A percentile compares a stretch with the other conserved stretches of the same genome.
These are phyloP conservation scores for Aspergillus affinis DNA, from an alignment of 495 filamentous ascomycete genomes.

Conservation along the genomic window DNA sequence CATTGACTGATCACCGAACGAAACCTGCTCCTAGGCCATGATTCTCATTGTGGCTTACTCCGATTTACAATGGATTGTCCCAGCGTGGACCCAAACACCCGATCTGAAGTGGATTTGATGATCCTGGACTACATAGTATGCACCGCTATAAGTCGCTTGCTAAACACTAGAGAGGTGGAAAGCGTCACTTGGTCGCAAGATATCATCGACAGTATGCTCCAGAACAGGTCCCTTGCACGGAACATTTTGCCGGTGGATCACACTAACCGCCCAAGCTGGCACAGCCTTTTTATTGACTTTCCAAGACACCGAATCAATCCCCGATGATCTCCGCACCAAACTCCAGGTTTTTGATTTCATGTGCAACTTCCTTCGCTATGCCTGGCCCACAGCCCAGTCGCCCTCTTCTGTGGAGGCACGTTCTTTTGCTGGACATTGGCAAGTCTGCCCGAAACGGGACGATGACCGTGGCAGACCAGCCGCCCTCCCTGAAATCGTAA, in stretches of 20 bases:
- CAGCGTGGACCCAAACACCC: constrained; percentile 23
- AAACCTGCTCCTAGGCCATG: not conserved
- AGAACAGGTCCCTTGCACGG: not conserved
- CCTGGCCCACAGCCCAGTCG: not conserved
- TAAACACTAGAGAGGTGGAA: constrained; percentile 17
- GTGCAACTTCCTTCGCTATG: not conserved
- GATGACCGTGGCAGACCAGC: not conserved
- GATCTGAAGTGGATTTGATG: constrained; percentile 46
- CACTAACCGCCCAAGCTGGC: constrained; percentile 1
- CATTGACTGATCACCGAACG: not conserved
- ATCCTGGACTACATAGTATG: constrained; percentile 58
- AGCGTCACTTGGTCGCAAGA: constrained; percentile 26
- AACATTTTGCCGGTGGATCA: not conserved
- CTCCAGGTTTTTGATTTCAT: constrained; percentile 25
- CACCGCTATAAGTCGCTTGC: constrained; percentile 34
- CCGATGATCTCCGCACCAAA: constrained; percentile 32
- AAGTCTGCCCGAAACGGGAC: not conserved
- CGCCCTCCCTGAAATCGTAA: constrained; percentile 33
- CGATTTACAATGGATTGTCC: constrained; percentile 13
- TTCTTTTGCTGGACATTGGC: not conserved
- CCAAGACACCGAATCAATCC: constrained; percentile 2
- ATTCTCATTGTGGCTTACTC: not conserved
- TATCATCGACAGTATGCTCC: constrained; percentile 24
- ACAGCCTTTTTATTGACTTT: constrained; percentile 14
- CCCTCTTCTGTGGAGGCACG: not conserved